Evolutionary conservation across 495 filamentous ascomycete genomes (phyloP), one percentile per base, ranked within the genome.

Genomic region (Penicillium flavigenum): DNA sequence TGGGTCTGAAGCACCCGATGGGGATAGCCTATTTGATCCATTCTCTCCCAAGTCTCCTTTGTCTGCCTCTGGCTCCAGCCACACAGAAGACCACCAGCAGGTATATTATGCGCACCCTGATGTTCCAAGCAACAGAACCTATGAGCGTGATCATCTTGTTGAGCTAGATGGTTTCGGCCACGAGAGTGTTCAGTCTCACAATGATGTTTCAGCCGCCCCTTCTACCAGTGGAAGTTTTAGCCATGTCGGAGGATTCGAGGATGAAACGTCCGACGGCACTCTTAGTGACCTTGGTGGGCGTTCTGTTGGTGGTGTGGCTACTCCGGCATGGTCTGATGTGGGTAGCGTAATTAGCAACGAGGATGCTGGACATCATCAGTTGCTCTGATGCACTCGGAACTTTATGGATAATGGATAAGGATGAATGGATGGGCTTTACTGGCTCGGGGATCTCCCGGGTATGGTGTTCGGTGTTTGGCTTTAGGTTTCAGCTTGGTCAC

Each of bases 311-410:
- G 85, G 83, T 7, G 76, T 83, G 39, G 68, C 71, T 41, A 92
- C 88, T 9, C 87, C 88, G 0, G 79, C 81, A 32, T 92, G 89
- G 89, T 88, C 87, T 4, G 88, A 92, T 54, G 82, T 92, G 9
- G 88, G 86, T 16, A 91, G 88, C 63, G 82, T 85, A 32, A 75
- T 89, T 31, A 89, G 87, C 68, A 83, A 70, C 19, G 73, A 78
- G 11, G 75, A 77, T 66, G 63, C 63, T 31, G 67, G 69, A 36
- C 70, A 76, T 67, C 67, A 68, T 16, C 51, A 66, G 39, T 63
- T 64, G 42, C 51, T 57, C 20, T 47, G 19, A 42, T 57, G 17
- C 5, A 6, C n/a, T 42, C 27, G 19, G 11, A 46, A 20, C 42
- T 11, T 41, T 6, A 17, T 31, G 34, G 22, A 14, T 9, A 42